A percentile compares a stretch with the other conserved stretches of the same genome.
Conservation (phyloP, 2,329 filamentous ascomycete genomes). For the Calonectria hongkongensis region DNA sequence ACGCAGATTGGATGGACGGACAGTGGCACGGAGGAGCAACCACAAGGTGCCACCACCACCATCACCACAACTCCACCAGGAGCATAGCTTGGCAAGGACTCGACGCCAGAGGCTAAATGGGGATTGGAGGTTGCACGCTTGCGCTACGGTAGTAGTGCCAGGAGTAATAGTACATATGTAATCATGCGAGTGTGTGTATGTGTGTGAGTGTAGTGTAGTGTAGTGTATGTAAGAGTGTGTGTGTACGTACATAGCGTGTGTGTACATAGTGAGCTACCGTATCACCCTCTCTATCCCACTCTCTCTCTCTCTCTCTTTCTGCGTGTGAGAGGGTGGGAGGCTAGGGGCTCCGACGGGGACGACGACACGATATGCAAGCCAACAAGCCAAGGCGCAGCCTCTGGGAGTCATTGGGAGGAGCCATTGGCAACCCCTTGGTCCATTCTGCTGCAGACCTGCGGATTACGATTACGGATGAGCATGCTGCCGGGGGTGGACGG, state of each 20-base stretch:
- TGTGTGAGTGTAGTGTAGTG: too few species aligned
- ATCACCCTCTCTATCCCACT: too few species aligned
- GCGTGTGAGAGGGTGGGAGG: conserved; percentile 2
- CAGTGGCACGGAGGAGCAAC: neutral
- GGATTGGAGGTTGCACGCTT: neutral
- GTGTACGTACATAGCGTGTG: too few species aligned
- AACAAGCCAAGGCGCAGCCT: conserved; percentile 5
- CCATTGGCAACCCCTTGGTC: conserved; percentile 23
- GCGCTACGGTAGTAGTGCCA: conserved; percentile 33
- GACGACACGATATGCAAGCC: conserved; percentile 23
- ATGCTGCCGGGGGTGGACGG: conserved; percentile 22
- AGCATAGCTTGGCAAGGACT: conserved; percentile 15
- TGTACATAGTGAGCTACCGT: conserved; percentile 15
- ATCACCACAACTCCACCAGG: neutral
- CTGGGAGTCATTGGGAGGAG: too few species aligned
- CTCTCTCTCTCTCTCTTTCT: too few species aligned
- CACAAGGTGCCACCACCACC: conserved; percentile 3
- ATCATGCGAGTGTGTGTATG: too few species aligned
- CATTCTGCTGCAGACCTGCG: neutral
- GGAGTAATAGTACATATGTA: neutral
- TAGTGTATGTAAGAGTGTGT: too few species aligned
- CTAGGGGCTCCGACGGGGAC: too few species aligned
- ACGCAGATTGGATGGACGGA: neutral
- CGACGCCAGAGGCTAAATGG: conserved; percentile 8
- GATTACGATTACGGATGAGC: neutral